Percentiles rank a stretch among this genome's conserved stretches.
These are phyloP conservation scores for Euphorbia peplus DNA, from an alignment of 345 rosid species.

Conservation along the genomic window DNA sequence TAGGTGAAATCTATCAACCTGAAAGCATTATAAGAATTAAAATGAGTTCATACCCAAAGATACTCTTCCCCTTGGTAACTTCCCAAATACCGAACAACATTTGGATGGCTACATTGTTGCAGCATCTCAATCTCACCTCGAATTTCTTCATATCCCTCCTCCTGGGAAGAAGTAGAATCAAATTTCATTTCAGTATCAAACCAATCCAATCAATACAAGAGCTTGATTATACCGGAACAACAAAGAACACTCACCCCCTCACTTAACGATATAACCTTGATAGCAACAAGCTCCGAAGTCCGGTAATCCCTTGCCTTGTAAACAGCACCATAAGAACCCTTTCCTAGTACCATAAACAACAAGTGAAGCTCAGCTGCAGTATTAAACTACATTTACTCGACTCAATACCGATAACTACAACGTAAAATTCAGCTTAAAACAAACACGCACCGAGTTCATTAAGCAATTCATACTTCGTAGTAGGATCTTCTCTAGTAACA, in stretches of 20 bases:
- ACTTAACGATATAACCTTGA: slow-evolving; percentile 83
- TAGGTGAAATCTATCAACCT: slow-evolving; percentile 6
- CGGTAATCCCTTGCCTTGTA: slow-evolving; percentile 92
- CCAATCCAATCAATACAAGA: slow-evolving; percentile 4
- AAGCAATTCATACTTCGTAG: slow-evolving; percentile 90
- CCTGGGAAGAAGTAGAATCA: slow-evolving; percentile 43
- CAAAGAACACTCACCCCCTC: slow-evolving; percentile 68
- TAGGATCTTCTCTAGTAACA: slow-evolving; percentile 83
- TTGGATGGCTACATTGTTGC: slow-evolving; percentile 96
- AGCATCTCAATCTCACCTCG: slow-evolving; percentile 99
- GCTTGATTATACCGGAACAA: slow-evolving; percentile 8
- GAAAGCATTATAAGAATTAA: background rate
- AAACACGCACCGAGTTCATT: slow-evolving; percentile 80
- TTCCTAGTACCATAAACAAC: slow-evolving; percentile 52
- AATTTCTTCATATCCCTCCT: slow-evolving; percentile 97
- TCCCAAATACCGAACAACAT: slow-evolving; percentile 92
- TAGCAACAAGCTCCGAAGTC: slow-evolving; percentile 96
- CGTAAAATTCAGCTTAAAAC: background rate
- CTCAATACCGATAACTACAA: background rate
- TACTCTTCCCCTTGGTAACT: slow-evolving; percentile 99
- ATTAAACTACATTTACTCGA: too few relatives aligned
- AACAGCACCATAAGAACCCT: slow-evolving; percentile 97
- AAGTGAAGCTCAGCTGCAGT: slow-evolving; percentile 9
- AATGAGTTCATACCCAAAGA: slow-evolving; percentile 58
- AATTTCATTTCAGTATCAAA: slow-evolving; percentile 12